Evolutionary conservation across 768 basidiomycete genomes (phyloP).

Genomic region (Kwoniella europaea): DNA sequence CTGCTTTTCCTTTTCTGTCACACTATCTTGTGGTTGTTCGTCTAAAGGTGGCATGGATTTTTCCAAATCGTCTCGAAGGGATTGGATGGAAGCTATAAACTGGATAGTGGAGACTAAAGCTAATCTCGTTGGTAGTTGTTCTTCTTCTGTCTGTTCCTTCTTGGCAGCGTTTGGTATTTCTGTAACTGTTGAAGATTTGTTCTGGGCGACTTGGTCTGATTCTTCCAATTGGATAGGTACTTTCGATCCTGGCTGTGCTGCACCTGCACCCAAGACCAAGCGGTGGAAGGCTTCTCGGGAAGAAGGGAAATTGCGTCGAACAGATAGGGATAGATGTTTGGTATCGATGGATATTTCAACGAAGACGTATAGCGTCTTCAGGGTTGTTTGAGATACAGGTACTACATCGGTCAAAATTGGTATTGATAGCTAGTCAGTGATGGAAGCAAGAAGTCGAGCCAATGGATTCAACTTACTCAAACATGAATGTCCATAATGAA

Average conservation of each 20-base stretch:
- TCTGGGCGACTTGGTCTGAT: conserved; percentile 18
- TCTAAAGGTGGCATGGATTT: conserved; percentile 37
- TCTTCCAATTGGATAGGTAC: conserved; percentile 63
- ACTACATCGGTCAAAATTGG: conserved; percentile 62
- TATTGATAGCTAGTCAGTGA: too few species aligned
- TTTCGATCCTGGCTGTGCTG: conserved; percentile 46
- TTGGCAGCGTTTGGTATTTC: not conserved
- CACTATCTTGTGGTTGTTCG: conserved; percentile 12
- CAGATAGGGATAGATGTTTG: conserved; percentile 76
- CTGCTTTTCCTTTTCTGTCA: conserved; percentile 21
- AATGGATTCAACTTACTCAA: conserved; percentile 67
- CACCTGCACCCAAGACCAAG: conserved; percentile 66
- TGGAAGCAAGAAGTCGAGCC: too few species aligned
- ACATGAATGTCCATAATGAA: conserved; percentile 98
- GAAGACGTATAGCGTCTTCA: conserved; percentile 96
- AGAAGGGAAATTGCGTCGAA: conserved; percentile 86
- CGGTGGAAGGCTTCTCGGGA: conserved; percentile 71
- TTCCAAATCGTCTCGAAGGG: conserved; percentile 76
- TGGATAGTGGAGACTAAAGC: conserved; percentile 97
- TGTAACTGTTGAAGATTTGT: not conserved
- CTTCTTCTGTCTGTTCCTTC: conserved; percentile 17
- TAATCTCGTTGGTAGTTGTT: conserved; percentile 66
- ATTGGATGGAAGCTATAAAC: conserved; percentile 90
- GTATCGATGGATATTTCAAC: conserved; percentile 95
- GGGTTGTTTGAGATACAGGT: conserved; percentile 88